Evolutionary conservation across 805 yeast genomes (phyloP), one percentile per base, ranked within the genome.

Genomic region (Yarrowia hollandica): DNA sequence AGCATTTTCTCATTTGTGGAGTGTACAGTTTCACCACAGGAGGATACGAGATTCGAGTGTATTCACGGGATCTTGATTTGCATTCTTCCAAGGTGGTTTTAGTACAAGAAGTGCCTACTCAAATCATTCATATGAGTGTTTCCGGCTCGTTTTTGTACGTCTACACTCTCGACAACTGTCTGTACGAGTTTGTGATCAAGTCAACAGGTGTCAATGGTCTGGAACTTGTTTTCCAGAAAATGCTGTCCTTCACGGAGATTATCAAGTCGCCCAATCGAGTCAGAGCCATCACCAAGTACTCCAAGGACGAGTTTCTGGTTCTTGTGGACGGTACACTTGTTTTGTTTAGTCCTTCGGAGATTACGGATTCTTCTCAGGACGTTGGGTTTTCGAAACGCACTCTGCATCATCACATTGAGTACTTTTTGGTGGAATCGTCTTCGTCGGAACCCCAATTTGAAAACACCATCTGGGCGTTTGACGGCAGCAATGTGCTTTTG

Each of bases 391-490:
- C 62, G 28, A 66, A 65, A 60, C 66, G 65, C 6, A 65, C 71
- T 1, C 61, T 69, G 58, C 76, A 60, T 63, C 71, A 62, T 60
- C 71, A 67, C 28, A 71, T 65, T 61, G 82, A 72, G 62, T 72
- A 68, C 56, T 74, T 67, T 63, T 64, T 67, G 18, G 63, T 70
- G 26, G 63, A 63, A 11, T 46, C 67, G 16, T 44, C 61, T 30
- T 67, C 66, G 1, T 48, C 30, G 6, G 60, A 55, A 64, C n/a
- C 58, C 5, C 58, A 52, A 1, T 61, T 65, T 28, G 67, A 62
- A 23, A 64, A 63, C 38, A 65, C 67, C 52, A 61, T 75, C 26
- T 76, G 79, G 76, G 75, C 74, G 0, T 76, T 73, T 62, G 77
- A 73, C 52, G 78, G 78, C 7, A 64, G 66, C 12, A 68, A 71